Evolutionary conservation across 2,329 filamentous ascomycete genomes (phyloP).

Genomic region (Aspergillus felis): DNA sequence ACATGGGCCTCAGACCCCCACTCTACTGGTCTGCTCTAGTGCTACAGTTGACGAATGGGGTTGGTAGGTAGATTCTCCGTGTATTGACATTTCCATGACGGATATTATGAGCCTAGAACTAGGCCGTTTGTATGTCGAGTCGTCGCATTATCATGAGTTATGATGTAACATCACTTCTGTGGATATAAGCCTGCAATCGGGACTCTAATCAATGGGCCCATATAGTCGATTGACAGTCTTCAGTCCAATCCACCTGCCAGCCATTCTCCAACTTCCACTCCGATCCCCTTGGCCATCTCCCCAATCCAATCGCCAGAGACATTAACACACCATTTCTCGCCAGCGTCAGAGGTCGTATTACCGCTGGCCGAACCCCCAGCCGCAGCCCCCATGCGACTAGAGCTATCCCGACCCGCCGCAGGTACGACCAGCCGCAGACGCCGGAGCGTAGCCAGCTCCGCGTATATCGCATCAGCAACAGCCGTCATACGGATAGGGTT

Average conservation of each 20-base stretch:
- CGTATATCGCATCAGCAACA: constrained; percentile 42
- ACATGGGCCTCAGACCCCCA: constrained; percentile 28
- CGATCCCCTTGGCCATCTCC: constrained; percentile 42
- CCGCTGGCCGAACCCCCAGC: constrained; percentile 27
- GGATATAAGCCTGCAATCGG: not conserved
- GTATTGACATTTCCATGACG: not conserved
- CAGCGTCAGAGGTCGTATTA: constrained; percentile 36
- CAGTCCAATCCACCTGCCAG: constrained; percentile 37
- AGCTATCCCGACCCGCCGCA: constrained; percentile 31
- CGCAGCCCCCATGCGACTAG: constrained; percentile 21
- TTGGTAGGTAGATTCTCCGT: constrained; percentile 22
- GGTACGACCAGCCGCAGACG: constrained; percentile 45
- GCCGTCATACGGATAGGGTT: constrained; percentile 34
- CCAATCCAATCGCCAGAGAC: constrained; percentile 46
- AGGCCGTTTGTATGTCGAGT: not conserved
- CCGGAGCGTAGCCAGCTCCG: constrained; percentile 45
- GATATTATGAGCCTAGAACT: not conserved
- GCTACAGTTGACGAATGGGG: constrained; percentile 35
- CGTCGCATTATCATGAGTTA: not conserved
- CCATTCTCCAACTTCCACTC: constrained; percentile 45
- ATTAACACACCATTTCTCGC: constrained; percentile 48
- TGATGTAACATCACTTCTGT: not conserved
- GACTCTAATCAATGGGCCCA: not conserved
- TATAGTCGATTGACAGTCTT: not conserved
- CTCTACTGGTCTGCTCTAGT: constrained; percentile 31